phyloP scores from a whole-genome alignment of 2,329 filamentous ascomycete genomes.

The Aspergillus hortae region DNA sequence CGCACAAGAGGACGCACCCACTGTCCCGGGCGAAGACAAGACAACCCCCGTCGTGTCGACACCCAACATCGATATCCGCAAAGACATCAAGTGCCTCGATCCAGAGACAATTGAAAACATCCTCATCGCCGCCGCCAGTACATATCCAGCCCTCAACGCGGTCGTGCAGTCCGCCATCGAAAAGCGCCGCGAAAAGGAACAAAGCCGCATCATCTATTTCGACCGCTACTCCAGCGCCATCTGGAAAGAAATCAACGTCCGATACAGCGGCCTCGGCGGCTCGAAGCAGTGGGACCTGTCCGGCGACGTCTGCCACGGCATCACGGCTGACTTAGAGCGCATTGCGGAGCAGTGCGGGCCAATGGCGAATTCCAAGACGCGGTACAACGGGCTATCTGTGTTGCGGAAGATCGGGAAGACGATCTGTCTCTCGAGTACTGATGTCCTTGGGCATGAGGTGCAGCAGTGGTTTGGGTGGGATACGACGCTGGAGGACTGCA shows the following conservation, averaged over 20 bases:
- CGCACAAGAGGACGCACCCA: too few relatives aligned
- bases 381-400: neutral
- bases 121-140: too few relatives aligned
- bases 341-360: neutral
- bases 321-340: neutral
- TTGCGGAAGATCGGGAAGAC: neutral
- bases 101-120: too few relatives aligned
- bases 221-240: neutral
- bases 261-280: neutral
- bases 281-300: neutral
- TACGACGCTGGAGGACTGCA: neutral
- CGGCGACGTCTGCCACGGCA: neutral
- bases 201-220: neutral
- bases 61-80: too few relatives aligned
- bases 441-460: neutral
- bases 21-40: too few relatives aligned
- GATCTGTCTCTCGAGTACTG: neutral
- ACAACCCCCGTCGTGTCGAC: too few relatives aligned
- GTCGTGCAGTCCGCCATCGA: too few relatives aligned
- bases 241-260: neutral
- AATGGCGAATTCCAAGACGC: neutral
- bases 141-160: too few relatives aligned
- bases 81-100: too few relatives aligned
- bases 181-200: neutral
- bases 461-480: neutral